Conservation (phyloP, 108 stramenopile genomes). For the Mediolabrus comicus region DNA sequence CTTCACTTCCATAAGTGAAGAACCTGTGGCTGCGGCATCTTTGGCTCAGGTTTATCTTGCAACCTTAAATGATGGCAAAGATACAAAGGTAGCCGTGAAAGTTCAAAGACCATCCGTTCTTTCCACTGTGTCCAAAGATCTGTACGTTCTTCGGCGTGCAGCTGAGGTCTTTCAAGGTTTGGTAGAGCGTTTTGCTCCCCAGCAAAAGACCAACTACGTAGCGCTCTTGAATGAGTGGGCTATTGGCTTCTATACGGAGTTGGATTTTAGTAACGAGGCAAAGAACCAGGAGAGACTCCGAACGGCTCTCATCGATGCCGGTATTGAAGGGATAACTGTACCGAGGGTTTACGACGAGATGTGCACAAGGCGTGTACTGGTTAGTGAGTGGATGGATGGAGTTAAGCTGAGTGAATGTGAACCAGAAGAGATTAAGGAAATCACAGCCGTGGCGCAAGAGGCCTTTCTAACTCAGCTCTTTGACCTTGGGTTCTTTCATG, state of each 20-base stretch:
- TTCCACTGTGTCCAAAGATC: constrained; percentile 81
- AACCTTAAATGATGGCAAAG: constrained; percentile 70
- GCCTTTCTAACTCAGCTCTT: constrained; percentile 86
- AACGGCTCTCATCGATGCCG: constrained; percentile 55
- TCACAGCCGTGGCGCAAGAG: constrained; percentile 83
- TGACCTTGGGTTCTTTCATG: constrained; percentile 78
- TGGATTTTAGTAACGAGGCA: constrained; percentile 60
- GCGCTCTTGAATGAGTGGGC: constrained; percentile 88
- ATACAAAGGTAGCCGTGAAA: constrained; percentile 87
- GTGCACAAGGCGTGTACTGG: constrained; percentile 77
- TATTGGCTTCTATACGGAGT: constrained; percentile 86
- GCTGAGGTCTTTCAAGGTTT: constrained; percentile 89
- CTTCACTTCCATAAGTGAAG: constrained; percentile 83
- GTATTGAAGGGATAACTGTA: constrained; percentile 73
- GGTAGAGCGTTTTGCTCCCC: constrained; percentile 86
- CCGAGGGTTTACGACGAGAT: constrained; percentile 75
- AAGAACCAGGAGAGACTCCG: constrained; percentile 73
- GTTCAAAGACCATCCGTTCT: constrained; percentile 86
- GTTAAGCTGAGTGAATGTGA: constrained; percentile 66
- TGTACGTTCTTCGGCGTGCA: constrained; percentile 86
- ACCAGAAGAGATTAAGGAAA: constrained; percentile 57
- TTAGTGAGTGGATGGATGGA: constrained; percentile 91
- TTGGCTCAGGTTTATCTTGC: constrained; percentile 90
- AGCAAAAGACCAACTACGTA: constrained; percentile 87
- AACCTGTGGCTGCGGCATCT: constrained; percentile 87